Evolutionary conservation across 1,284 basidiomycete species (phyloP).

Genomic region (Paramarasmius palmivorus): DNA sequence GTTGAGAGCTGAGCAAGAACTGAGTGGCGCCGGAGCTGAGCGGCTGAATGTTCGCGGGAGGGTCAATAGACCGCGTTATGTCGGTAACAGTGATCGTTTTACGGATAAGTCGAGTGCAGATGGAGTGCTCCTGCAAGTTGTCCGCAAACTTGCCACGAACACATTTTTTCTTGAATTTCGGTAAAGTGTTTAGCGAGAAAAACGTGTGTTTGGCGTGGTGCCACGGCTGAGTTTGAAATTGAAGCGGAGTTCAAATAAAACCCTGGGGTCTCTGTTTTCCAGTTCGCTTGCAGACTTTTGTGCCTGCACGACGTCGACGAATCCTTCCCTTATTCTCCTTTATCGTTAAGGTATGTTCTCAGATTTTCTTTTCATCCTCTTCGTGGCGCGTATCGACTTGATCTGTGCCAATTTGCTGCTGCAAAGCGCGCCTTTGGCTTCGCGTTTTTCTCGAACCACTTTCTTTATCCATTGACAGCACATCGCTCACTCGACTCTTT

Average conservation of each 20-base stretch:
- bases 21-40: no score
- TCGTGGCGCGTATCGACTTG: constrained; percentile 30
- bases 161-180: neutral
- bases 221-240: constrained; percentile 42
- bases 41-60: no score
- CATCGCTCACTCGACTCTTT: constrained; percentile 24
- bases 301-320: constrained; percentile 10
- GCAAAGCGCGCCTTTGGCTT: constrained; percentile 7
- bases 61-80: no score
- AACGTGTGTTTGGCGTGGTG: constrained; percentile 26
- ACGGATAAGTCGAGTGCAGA: no score
- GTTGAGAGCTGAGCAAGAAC: no score
- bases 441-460: constrained; percentile 10
- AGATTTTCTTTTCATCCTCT: constrained; percentile 24
- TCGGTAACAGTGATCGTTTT: no score
- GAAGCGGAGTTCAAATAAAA: constrained; percentile 42
- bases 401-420: constrained; percentile 2
- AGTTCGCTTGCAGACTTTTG: constrained; percentile 9
- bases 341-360: constrained; percentile 13
- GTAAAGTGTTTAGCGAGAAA: constrained; percentile 7
- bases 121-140: no score
- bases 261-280: constrained; percentile 20
- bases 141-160: no score
- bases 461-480: neutral
- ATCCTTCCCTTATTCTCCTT: constrained; percentile 10